phyloP scores from a whole-genome alignment of 768 basidiomycete genomes.

The Kwoniella bestiolae region DNA sequence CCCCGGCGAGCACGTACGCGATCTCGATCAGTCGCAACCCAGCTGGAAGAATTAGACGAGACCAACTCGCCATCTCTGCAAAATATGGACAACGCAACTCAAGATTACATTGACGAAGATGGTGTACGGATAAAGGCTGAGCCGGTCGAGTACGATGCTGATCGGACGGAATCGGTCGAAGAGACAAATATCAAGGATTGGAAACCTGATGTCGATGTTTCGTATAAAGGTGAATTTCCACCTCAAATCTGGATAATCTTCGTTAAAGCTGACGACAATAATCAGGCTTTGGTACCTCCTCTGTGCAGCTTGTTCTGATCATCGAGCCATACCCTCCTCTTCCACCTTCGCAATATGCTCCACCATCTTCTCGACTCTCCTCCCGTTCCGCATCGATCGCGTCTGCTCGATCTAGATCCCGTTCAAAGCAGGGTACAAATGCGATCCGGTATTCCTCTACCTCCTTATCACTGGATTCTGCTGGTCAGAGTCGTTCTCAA shows the following conservation, averaged over 20 bases:
- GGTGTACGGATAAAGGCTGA: slow-evolving; percentile 28
- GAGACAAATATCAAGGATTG: slow-evolving; percentile 49
- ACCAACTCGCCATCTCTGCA: slow-evolving; percentile 12
- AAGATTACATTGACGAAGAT: slow-evolving; percentile 12
- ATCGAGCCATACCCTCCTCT: slow-evolving; percentile 57
- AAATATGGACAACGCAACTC: slow-evolving; percentile 1
- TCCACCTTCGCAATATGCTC: slow-evolving; percentile 38
- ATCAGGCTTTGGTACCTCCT: slow-evolving; percentile 55
- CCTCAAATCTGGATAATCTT: too few species aligned
- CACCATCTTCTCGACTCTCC: slow-evolving; percentile 48
- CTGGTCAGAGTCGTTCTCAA: slow-evolving; percentile 4
- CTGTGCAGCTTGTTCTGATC: slow-evolving; percentile 55
- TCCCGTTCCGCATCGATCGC: slow-evolving; percentile 49
- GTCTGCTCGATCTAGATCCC: slow-evolving; percentile 43
- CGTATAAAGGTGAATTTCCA: slow-evolving; percentile 54
- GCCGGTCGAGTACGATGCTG: slow-evolving; percentile 33
- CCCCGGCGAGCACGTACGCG: slow-evolving; percentile 11
- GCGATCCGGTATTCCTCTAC: slow-evolving; percentile 34
- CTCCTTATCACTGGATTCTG: slow-evolving; percentile 27
- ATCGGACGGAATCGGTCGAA: slow-evolving; percentile 20
- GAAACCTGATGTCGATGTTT: slow-evolving; percentile 52
- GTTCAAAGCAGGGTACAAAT: slow-evolving; percentile 33
- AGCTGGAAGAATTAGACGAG: background rate
- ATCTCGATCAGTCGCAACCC: slow-evolving; percentile 23
- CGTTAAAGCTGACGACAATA: background rate